A percentile compares a stretch with the other conserved stretches of the same genome.
These are phyloP conservation scores for Penicillium sp. DNA, from an alignment of 2,329 filamentous ascomycete species.

Conservation along the genomic window DNA sequence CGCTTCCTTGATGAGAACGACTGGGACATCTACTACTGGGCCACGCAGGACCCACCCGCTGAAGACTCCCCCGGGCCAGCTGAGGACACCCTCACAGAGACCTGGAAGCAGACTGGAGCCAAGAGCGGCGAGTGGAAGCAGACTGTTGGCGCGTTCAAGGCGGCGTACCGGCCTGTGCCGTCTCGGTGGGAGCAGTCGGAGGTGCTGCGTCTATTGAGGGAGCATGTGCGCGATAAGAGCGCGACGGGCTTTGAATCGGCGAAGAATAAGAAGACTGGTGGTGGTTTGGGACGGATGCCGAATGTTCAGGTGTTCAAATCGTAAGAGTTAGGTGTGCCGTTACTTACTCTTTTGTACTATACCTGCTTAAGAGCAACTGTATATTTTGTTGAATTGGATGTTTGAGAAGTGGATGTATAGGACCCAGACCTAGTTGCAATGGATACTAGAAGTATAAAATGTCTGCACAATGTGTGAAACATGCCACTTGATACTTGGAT, in stretches of 20 bases:
- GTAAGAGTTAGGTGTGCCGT: conserved; percentile 1
- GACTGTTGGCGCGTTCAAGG: conserved; percentile 90
- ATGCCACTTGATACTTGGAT: too few species aligned
- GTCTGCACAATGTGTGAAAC: too few species aligned
- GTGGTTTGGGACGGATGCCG: conserved; percentile 48
- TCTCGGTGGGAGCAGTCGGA: conserved; percentile 77
- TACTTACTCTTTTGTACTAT: neutral
- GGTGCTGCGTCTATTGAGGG: conserved; percentile 68
- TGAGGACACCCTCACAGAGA: conserved; percentile 39
- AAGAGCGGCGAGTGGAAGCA: conserved; percentile 86
- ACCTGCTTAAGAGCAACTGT: neutral
- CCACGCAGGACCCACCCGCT: conserved; percentile 67
- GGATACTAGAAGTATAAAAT: neutral
- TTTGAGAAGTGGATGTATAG: neutral
- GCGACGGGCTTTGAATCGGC: conserved; percentile 45
- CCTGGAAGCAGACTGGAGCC: conserved; percentile 50
- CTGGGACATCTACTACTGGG: conserved; percentile 99
- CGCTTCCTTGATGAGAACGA: conserved; percentile 96
- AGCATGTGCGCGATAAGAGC: conserved; percentile 71
- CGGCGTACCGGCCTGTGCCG: conserved; percentile 87
- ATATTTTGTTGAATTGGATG: neutral
- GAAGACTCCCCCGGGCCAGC: conserved; percentile 47
- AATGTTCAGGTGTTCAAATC: conserved; percentile 42
- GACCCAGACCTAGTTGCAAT: neutral
- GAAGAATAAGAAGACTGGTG: conserved; percentile 36